Evolutionary conservation across 768 basidiomycete species (phyloP).

Genomic region (Mycena leptocephala): DNA sequence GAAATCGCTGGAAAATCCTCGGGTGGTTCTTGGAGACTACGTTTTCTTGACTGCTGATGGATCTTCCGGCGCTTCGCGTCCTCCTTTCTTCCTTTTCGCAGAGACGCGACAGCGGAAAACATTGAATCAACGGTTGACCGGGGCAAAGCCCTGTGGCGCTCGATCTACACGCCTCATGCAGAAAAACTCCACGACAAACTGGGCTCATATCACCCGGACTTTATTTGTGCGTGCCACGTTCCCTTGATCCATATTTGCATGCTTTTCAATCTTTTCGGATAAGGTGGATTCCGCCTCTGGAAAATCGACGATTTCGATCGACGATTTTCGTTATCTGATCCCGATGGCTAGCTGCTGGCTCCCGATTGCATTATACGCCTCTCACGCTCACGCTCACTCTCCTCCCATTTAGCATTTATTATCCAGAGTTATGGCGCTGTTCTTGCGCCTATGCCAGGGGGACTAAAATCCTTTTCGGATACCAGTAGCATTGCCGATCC

Average conservation of each 20-base stretch:
- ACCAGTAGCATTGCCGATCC: constrained; percentile 60
- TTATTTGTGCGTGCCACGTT: constrained; percentile 80
- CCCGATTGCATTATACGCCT: constrained; percentile 28
- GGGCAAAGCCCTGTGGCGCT: constrained; percentile 85
- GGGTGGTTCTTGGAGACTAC: constrained; percentile 18
- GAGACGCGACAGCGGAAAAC: constrained; percentile 73
- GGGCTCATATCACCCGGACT: constrained; percentile 92
- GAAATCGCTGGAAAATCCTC: constrained; percentile 34
- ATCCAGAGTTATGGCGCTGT: constrained; percentile 90
- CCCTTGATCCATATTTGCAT: constrained; percentile 46
- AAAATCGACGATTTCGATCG: not conserved
- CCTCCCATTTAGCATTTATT: constrained; percentile 76
- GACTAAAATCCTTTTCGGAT: constrained; percentile 60
- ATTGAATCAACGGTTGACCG: constrained; percentile 80
- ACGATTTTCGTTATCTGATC: constrained; percentile 14
- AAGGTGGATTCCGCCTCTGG: not conserved
- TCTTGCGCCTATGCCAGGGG: constrained; percentile 81
- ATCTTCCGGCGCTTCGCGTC: constrained; percentile 36
- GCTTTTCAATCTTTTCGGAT: constrained; percentile 49
- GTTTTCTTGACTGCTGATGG: constrained; percentile 32
- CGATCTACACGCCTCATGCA: constrained; percentile 92
- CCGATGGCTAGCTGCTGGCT: constrained; percentile 38
- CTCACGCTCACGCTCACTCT: no score
- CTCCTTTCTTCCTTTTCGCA: constrained; percentile 44
- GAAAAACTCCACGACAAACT: constrained; percentile 93